These are phyloP conservation scores for Mycena pura DNA, from an alignment of 768 basidiomycete species.

Conservation along the genomic window DNA sequence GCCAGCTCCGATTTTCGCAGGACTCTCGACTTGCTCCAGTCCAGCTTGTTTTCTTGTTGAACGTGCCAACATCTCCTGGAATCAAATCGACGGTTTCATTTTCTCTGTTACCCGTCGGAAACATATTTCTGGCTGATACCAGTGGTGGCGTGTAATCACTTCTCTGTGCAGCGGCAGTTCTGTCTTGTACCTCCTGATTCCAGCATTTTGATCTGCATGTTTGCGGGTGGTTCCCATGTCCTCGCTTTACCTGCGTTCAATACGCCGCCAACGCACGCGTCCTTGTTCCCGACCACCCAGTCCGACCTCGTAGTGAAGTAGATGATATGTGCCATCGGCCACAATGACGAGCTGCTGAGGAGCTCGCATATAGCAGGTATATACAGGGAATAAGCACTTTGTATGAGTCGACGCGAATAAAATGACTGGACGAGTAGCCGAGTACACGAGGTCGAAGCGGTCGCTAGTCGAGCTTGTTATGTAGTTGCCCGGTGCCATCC, in stretches of 20 bases:
- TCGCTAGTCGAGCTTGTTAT: conserved; percentile 13
- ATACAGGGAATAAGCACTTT: background rate
- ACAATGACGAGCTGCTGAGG: conserved; percentile 13
- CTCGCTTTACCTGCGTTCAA: conserved; percentile 3
- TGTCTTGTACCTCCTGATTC: no score
- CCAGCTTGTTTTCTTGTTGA: no score
- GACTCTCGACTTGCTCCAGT: no score
- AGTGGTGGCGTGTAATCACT: no score
- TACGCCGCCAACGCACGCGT: background rate
- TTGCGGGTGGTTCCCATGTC: background rate
- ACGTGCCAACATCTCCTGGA: no score
- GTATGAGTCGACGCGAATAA: conserved; percentile 2
- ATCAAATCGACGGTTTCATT: no score
- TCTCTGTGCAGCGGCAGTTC: no score
- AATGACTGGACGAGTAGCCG: background rate
- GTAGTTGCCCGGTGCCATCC: background rate
- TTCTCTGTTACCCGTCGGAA: no score
- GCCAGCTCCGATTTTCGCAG: no score
- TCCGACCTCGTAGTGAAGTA: background rate
- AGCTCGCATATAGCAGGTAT: background rate
- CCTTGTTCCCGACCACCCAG: background rate
- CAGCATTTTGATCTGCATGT: background rate
- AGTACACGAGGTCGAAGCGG: conserved; percentile 7
- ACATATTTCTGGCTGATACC: no score
- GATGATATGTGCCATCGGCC: conserved; percentile 14